Percentiles rank a stretch among this genome's conserved stretches.
phyloP scores from a whole-genome alignment of 805 yeast species.

The Candida endomychidarum region DNA sequence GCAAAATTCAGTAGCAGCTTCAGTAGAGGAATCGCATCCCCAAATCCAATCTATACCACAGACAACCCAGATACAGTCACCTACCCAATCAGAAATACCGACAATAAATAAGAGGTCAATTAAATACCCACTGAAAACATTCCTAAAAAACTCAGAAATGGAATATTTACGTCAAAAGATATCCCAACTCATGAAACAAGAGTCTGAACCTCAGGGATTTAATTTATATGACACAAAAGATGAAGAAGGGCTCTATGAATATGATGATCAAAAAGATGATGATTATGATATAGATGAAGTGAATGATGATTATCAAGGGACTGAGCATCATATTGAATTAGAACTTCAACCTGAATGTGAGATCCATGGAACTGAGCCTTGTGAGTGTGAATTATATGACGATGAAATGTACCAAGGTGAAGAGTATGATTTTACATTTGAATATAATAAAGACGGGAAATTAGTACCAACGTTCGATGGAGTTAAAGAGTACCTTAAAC shows the following conservation, averaged over 20 bases:
- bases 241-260: constrained; percentile 39
- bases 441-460: constrained; percentile 42
- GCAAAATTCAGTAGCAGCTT: too few species aligned
- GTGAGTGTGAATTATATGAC: constrained; percentile 25
- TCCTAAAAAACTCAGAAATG: constrained; percentile 21
- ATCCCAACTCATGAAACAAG: constrained; percentile 22
- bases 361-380: constrained; percentile 25
- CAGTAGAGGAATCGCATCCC: too few species aligned
- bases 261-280: constrained; percentile 20
- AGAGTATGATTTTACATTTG: constrained; percentile 46
- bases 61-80: too few species aligned
- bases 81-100: neutral
- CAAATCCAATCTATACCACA: too few species aligned
- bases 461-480: constrained; percentile 38
- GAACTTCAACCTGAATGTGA: constrained; percentile 39
- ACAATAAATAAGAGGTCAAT: constrained; percentile 3
- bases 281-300: constrained; percentile 42
- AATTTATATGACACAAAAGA: constrained; percentile 37
- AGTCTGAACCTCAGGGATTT: constrained; percentile 22
- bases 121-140: constrained; percentile 9
- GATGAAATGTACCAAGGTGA: constrained; percentile 33
- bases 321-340: constrained; percentile 42
- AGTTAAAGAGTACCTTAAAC: constrained; percentile 14
- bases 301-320: constrained; percentile 28
- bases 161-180: constrained; percentile 29